Conservation (phyloP, 2,329 filamentous ascomycete genomes). For the Alternaria novae-zelandiae region DNA sequence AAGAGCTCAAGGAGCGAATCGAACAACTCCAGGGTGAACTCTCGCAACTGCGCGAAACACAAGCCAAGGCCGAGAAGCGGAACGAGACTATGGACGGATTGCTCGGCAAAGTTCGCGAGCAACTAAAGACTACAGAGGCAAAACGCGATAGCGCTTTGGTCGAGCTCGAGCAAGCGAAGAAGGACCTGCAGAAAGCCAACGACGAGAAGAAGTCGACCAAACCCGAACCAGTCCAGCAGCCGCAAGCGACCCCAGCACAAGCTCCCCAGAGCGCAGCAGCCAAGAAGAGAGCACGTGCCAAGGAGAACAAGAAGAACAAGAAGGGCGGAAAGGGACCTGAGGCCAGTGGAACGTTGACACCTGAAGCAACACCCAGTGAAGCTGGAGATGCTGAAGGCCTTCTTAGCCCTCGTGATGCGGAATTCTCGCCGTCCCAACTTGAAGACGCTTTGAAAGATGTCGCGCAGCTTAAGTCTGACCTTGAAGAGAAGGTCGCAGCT, state of each 20-base stretch:
- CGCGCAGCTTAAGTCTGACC: slow-evolving; percentile 40
- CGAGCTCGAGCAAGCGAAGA: slow-evolving; percentile 47
- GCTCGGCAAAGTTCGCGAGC: slow-evolving; percentile 60
- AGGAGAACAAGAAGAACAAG: slow-evolving; percentile 84
- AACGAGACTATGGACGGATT: slow-evolving; percentile 62
- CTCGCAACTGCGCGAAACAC: slow-evolving; percentile 34
- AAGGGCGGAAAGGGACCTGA: slow-evolving; percentile 65
- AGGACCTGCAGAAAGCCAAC: slow-evolving; percentile 31
- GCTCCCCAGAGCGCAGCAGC: slow-evolving; percentile 48
- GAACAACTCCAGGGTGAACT: slow-evolving; percentile 42
- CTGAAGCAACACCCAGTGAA: slow-evolving; percentile 48
- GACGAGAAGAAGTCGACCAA: slow-evolving; percentile 22
- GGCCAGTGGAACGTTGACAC: slow-evolving; percentile 43
- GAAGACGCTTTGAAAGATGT: slow-evolving; percentile 41
- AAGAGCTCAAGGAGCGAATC: slow-evolving; percentile 37
- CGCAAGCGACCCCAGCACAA: slow-evolving; percentile 27
- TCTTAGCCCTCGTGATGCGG: slow-evolving; percentile 41
- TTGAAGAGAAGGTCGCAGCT: slow-evolving; percentile 43
- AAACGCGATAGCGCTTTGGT: slow-evolving; percentile 55
- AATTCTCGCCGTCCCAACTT: slow-evolving; percentile 52
- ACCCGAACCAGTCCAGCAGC: slow-evolving; percentile 15
- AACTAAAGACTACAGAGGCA: slow-evolving; percentile 61
- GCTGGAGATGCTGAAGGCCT: slow-evolving; percentile 44
- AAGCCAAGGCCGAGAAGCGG: slow-evolving; percentile 58
- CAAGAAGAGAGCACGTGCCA: slow-evolving; percentile 76